phyloP scores from a whole-genome alignment of 2,329 filamentous ascomycete species.

The Apiospora malaysiana region DNA sequence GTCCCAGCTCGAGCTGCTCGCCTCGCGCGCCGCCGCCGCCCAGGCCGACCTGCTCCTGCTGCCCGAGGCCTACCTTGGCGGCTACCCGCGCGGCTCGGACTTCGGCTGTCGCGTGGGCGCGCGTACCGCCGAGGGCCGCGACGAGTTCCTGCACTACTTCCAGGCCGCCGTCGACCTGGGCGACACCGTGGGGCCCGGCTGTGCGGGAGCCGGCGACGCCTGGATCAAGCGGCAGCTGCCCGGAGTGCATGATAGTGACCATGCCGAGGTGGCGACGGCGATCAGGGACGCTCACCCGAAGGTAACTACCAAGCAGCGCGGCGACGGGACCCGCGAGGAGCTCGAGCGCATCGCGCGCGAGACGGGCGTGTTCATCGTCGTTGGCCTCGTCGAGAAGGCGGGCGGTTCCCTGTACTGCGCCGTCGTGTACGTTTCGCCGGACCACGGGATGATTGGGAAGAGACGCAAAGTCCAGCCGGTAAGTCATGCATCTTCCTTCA shows the following conservation, averaged over 20 bases:
- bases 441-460: constrained; percentile 77
- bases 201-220: constrained; percentile 70
- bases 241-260: constrained; percentile 7
- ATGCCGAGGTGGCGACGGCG: constrained; percentile 31
- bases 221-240: constrained; percentile 72
- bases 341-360: constrained; percentile 78
- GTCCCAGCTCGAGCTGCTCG: constrained; percentile 66
- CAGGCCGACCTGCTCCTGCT: constrained; percentile 77
- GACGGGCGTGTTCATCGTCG: constrained; percentile 82
- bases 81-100: constrained; percentile 81
- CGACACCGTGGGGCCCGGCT: constrained; percentile 66
- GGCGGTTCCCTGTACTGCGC: constrained; percentile 86
- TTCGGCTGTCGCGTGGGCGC: constrained; percentile 80
- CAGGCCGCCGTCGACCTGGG: constrained; percentile 81
- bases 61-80: constrained; percentile 90
- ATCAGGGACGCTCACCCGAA: constrained; percentile 46
- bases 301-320: constrained; percentile 54
- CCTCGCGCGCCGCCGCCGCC: constrained; percentile 63
- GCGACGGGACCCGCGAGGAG: constrained; percentile 80
- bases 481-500: constrained; percentile 39
- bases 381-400: constrained; percentile 78
- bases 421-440: constrained; percentile 81
- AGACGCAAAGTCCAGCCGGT: constrained; percentile 91
- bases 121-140: constrained; percentile 73
- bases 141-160: constrained; percentile 85